phyloP scores from a whole-genome alignment of 2,329 filamentous ascomycete species.

The Paecilomyces dactylethromorphus region DNA sequence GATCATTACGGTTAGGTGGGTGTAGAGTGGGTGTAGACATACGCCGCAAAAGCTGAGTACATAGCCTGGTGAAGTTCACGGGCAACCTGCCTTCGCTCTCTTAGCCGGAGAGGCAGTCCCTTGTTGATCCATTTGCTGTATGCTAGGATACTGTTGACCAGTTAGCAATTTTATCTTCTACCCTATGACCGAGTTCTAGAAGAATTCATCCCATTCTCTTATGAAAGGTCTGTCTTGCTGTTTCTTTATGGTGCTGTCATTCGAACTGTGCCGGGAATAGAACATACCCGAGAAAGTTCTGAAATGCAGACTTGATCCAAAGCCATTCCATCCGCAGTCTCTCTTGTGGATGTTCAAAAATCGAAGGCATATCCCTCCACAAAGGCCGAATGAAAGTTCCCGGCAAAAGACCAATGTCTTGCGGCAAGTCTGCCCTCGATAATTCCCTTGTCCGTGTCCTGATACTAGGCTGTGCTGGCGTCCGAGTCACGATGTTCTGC shows the following conservation, averaged over 20 bases:
- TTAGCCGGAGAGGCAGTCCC: conserved; percentile 26
- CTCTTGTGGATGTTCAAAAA: conserved; percentile 30
- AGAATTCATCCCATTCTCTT: not conserved
- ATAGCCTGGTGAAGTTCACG: conserved; percentile 38
- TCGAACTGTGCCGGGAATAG: not conserved
- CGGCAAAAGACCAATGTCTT: conserved; percentile 41
- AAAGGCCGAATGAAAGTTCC: conserved; percentile 35
- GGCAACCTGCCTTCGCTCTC: conserved; percentile 29
- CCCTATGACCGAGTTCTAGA: not conserved
- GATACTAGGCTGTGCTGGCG: conserved; percentile 33
- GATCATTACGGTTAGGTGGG: not conserved
- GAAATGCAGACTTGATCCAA: conserved; percentile 26
- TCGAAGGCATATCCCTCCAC: conserved; percentile 33
- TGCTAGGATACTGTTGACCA: conserved; percentile 18
- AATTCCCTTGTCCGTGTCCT: conserved; percentile 25
- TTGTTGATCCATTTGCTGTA: conserved; percentile 27
- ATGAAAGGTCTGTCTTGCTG: not conserved
- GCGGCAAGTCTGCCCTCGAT: conserved; percentile 26
- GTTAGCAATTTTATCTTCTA: conserved; percentile 9
- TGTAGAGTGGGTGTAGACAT: conserved; percentile 15
- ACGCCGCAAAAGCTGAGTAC: conserved; percentile 43
- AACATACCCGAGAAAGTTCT: conserved; percentile 29
- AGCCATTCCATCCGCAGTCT: conserved; percentile 34
- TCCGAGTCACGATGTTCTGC: conserved; percentile 18
- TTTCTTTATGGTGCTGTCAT: not conserved